Conservation (phyloP, 352 stramenopile species). For the Phytophthora europaea region DNA sequence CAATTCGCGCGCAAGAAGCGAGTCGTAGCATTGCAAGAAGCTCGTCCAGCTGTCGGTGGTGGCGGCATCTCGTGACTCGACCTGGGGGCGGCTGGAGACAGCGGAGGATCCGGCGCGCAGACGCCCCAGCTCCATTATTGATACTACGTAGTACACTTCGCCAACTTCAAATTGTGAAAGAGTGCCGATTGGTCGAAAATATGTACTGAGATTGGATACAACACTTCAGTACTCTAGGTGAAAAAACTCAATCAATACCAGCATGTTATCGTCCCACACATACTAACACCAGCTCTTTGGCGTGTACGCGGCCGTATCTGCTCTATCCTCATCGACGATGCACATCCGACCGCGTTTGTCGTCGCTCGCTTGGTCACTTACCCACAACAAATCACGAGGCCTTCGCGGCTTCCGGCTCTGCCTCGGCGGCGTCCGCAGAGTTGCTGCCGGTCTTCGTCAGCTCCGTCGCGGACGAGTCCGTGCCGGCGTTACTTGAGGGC, state of each 20-base stretch:
- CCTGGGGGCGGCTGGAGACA: slow-evolving; percentile 2
- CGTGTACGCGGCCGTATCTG: slow-evolving; percentile 30
- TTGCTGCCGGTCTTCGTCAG: slow-evolving; percentile 34
- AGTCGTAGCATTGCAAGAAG: slow-evolving; percentile 34
- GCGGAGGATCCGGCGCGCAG: background rate
- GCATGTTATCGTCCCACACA: slow-evolving; percentile 38
- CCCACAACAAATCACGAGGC: slow-evolving; percentile 38
- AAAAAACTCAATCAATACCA: slow-evolving; percentile 34
- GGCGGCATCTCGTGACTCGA: background rate
- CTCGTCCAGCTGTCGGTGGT: slow-evolving; percentile 16
- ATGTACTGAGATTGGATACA: background rate
- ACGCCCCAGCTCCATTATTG: slow-evolving; percentile 6
- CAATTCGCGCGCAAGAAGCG: slow-evolving; percentile 31
- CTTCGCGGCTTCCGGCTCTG: slow-evolving; percentile 23
- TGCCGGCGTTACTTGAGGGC: slow-evolving; percentile 35
- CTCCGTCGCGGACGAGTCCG: slow-evolving; percentile 28
- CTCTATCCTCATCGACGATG: slow-evolving; percentile 23
- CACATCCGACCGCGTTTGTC: slow-evolving; percentile 21
- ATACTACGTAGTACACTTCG: too few relatives aligned
- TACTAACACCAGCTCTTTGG: slow-evolving; percentile 18
- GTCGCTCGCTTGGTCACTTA: slow-evolving; percentile 22
- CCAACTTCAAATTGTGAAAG: slow-evolving; percentile 28
- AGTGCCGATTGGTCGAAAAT: slow-evolving; percentile 16
- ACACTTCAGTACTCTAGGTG: background rate
- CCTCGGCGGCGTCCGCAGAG: slow-evolving; percentile 17